Base-by-base conservation (phyloP, 768 basidiomycete species). In the Auriscalpium microsporum region DNA sequence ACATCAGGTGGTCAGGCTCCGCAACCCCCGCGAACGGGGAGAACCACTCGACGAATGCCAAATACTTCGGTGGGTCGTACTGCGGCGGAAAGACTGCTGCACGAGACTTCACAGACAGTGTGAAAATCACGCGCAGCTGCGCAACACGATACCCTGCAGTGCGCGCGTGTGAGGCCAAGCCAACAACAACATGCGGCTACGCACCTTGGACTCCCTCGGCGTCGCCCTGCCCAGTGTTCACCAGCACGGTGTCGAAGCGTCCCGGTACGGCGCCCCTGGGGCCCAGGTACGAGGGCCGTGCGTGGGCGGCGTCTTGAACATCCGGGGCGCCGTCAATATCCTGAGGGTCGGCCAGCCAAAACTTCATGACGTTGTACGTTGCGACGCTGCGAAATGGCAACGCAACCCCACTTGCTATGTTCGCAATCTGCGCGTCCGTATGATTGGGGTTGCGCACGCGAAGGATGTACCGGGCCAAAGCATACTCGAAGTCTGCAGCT, bases 21-120 rank as follows among this genome's bases (percentile, higher is more conserved):
- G 64, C 64, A 1, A 7, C 9, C 9, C 11, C 17, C 0, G 59
- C 54, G 49, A 66, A 64, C 9, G 58, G 45, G 0, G 64, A 53
- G 45, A 67, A 71, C 68, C 69, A 67, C 52, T 69, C 65, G 9
- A 70, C 53, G 51, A 68, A 70, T 1, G 65, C 69, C 1, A 71
- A 58, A 50, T 67, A 58, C 1, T 54, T 28, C 4, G 64, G 62
- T 1, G 52, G 17, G 3, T 52, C 54, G 3, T 21, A 21, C 21
- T 21, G 3, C 21, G 21, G 21, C 21, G 21, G 21, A 40, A 63
- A 62, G 21, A 21, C 21, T 21, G 8, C 8, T 8, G 50, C 10
- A 1, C 4, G 4, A 0, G 51, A 49, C 2, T 47, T 45, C 10
- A 52, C 17, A 3, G 67, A 61, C 0, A 68, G 44, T 9, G 56